These are phyloP conservation scores for Euphrasia arctica DNA, from an alignment of 305 asterid species.

Conservation along the genomic window DNA sequence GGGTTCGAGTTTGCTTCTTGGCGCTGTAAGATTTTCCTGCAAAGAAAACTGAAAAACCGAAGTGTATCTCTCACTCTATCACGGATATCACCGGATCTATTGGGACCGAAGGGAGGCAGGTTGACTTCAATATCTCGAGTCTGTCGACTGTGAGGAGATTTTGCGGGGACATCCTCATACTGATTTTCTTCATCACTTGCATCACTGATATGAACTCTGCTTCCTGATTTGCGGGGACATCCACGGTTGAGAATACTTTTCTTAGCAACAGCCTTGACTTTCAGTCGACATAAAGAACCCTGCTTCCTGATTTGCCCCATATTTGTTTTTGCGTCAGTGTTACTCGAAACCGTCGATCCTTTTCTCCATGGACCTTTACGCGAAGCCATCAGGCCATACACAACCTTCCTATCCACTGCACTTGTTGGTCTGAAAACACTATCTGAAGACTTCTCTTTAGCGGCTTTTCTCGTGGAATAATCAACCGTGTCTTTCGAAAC, in stretches of 20 bases:
- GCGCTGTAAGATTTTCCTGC: constrained; percentile 78
- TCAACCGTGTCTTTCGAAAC: constrained; percentile 32
- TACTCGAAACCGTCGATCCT: constrained; percentile 22
- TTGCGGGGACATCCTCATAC: constrained; percentile 25
- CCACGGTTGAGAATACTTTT: constrained; percentile 27
- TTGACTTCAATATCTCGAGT: constrained; percentile 36
- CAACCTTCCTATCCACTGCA: constrained; percentile 36
- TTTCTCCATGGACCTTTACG: constrained; percentile 39
- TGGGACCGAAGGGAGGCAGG: constrained; percentile 73
- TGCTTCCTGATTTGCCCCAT: constrained; percentile 29
- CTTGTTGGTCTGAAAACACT: constrained; percentile 23
- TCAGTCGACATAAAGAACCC: constrained; percentile 29
- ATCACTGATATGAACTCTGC: constrained; percentile 15
- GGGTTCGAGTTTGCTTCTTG: constrained; percentile 57
- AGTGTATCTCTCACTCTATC: constrained; percentile 68
- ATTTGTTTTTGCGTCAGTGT: constrained; percentile 23
- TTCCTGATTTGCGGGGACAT: no score
- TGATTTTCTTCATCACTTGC: constrained; percentile 29
- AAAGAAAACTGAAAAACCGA: constrained; percentile 50
- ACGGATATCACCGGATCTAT: constrained; percentile 70
- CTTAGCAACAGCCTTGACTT: constrained; percentile 38
- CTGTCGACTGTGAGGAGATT: constrained; percentile 29
- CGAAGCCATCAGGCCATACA: constrained; percentile 40
- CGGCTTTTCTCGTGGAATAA: constrained; percentile 28
- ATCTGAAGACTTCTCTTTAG: constrained; percentile 25